A percentile compares a stretch with the other conserved stretches of the same genome.
These are phyloP conservation scores for Ascochyta viciae-villosae DNA, from an alignment of 2,329 filamentous ascomycete species.

Conservation along the genomic window DNA sequence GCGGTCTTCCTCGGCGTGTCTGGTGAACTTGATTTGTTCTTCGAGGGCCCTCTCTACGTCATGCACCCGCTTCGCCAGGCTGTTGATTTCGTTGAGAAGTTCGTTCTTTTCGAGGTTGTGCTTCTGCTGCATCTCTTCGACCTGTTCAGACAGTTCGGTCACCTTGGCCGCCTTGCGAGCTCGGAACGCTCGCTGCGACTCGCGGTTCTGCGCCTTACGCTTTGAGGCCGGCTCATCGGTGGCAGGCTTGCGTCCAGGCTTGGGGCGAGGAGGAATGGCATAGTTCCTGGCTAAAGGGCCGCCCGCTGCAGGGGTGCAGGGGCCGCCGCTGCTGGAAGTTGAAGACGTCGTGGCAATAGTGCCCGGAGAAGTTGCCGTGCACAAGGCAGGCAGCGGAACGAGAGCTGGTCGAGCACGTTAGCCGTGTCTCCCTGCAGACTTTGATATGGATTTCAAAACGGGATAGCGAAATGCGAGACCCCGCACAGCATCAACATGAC, in stretches of 20 bases:
- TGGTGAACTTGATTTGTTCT: constrained; percentile 7
- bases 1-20: constrained; percentile 18
- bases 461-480: constrained; percentile 11
- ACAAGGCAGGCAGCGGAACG: constrained; percentile 17
- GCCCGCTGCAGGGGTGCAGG: constrained; percentile 40
- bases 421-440: constrained; percentile 10
- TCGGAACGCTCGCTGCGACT: constrained; percentile 88
- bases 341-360: constrained; percentile 36
- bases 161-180: constrained; percentile 86
- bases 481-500: constrained; percentile 10
- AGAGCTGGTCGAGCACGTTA: constrained; percentile 13
- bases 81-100: constrained; percentile 15
- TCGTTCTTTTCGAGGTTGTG: constrained; percentile 23
- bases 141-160: constrained; percentile 63
- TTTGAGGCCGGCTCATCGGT: constrained; percentile 93
- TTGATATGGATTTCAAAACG: constrained; percentile 11
- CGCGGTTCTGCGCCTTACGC: constrained; percentile 91
- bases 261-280: constrained; percentile 53
- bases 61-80: constrained; percentile 10
- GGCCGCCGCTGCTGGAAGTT: constrained; percentile 24
- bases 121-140: constrained; percentile 41
- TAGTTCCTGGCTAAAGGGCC: constrained; percentile 50
- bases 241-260: constrained; percentile 88
- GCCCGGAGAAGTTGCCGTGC: constrained; percentile 11
- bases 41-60: constrained; percentile 9